phyloP scores from a whole-genome alignment of 2,329 filamentous ascomycete genomes.

The Xylariaceae sp. region DNA sequence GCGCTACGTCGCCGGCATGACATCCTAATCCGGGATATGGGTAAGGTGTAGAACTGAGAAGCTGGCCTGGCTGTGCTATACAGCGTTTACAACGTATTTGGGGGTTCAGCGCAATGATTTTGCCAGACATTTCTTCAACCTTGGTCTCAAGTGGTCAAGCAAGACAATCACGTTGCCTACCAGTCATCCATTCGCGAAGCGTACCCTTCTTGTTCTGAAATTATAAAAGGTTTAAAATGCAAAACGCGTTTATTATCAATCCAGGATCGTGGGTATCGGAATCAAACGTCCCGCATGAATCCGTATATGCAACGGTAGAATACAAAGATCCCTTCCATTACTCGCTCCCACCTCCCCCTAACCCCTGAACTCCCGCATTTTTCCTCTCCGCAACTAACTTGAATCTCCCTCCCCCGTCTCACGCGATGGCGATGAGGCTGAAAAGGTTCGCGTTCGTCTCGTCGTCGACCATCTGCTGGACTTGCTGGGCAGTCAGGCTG shows the following conservation, averaged over 20 bases:
- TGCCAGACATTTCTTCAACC: no score
- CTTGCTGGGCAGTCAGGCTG: conserved; percentile 38
- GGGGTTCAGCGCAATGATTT: no score
- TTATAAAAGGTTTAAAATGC: no score
- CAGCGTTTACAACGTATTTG: no score
- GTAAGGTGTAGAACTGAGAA: no score
- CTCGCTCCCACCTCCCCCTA: not conserved
- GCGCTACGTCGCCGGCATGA: no score
- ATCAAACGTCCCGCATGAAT: not conserved
- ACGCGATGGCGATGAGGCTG: conserved; percentile 29
- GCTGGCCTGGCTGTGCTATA: no score
- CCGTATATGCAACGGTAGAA: not conserved
- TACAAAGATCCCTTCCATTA: not conserved
- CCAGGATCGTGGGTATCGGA: not conserved
- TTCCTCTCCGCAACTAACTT: not conserved
- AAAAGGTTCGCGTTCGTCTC: conserved; percentile 25
- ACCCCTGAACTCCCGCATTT: not conserved
- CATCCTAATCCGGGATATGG: no score
- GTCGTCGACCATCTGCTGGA: conserved; percentile 32
- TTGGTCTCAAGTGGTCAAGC: no score
- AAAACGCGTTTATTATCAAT: not conserved
- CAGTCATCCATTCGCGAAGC: no score
- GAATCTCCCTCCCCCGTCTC: not conserved
- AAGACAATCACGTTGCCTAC: no score
- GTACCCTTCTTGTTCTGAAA: no score